Conservation (phyloP, 2,329 filamentous ascomycete genomes). For the Penicillium sp. region DNA sequence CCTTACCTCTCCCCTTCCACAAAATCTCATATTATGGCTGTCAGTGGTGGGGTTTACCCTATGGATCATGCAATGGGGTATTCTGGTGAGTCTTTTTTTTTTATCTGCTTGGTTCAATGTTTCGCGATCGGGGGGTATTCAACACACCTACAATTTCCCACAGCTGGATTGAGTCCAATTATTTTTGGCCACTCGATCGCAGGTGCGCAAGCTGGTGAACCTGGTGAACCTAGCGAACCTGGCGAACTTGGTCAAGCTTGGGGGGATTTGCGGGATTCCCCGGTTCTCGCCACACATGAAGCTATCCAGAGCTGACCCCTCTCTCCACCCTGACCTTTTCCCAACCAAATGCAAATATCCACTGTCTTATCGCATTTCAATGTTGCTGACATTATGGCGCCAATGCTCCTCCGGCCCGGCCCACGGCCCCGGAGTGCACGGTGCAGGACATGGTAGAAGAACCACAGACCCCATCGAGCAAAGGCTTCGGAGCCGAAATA, state of each 20-base stretch:
- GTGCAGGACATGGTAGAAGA: conserved; percentile 18
- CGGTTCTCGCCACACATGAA: neutral
- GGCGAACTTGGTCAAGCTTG: neutral
- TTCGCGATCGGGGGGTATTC: neutral
- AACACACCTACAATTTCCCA: neutral
- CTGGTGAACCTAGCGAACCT: neutral
- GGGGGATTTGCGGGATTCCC: neutral
- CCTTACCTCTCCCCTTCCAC: conserved; percentile 6
- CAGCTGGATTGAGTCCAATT: neutral
- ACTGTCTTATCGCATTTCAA: neutral
- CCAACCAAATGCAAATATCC: neutral
- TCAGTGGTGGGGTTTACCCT: conserved; percentile 27
- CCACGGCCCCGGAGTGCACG: conserved; percentile 13
- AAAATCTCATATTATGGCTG: conserved; percentile 22
- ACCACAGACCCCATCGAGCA: conserved; percentile 19
- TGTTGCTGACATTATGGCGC: conserved; percentile 16
- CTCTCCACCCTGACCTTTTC: neutral
- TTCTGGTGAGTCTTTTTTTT: conserved; percentile 16
- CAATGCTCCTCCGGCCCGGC: conserved; percentile 11
- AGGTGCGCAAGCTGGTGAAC: neutral
- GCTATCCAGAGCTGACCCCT: neutral
- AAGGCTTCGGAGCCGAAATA: conserved; percentile 29
- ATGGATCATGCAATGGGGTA: conserved; percentile 24
- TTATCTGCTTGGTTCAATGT: neutral
- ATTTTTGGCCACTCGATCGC: neutral